phyloP scores from a whole-genome alignment of 306 rosid species.

The Castanea mollissima region DNA sequence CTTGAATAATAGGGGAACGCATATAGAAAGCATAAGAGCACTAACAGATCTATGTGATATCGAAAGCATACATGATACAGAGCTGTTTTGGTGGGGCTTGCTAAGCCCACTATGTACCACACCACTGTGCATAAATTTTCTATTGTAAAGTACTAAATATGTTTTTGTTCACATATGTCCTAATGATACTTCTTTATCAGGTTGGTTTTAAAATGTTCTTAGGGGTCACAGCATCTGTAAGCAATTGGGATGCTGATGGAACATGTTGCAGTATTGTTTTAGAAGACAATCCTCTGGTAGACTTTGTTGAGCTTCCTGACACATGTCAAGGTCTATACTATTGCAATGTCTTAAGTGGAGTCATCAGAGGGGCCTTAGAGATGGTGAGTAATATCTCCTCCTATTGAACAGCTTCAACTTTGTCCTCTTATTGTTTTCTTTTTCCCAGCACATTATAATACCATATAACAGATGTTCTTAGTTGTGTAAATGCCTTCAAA shows the following conservation, averaged over 20 bases:
- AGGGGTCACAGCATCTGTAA: conserved; percentile 91
- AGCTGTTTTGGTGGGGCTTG: no score
- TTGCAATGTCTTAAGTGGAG: conserved; percentile 94
- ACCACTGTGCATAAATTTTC: background rate
- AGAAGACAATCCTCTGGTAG: conserved; percentile 97
- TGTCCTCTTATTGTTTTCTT: background rate
- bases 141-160: background rate
- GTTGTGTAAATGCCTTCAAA: background rate
- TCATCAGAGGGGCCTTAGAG: conserved; percentile 93
- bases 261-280: conserved; percentile 86
- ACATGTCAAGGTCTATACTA: conserved; percentile 91
- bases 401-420: conserved; percentile 6
- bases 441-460: background rate
- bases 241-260: conserved; percentile 95
- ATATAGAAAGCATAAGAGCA: no score
- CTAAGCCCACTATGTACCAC: no score
- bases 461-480: background rate
- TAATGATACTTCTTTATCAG: conserved; percentile 40
- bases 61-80: no score
- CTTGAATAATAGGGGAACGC: no score
- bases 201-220: conserved; percentile 95
- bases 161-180: background rate
- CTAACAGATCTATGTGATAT: no score
- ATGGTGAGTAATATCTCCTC: conserved; percentile 58
- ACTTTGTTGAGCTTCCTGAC: conserved; percentile 98